Conservation (phyloP, 768 basidiomycete genomes). For the Pisolithus orientalis region DNA sequence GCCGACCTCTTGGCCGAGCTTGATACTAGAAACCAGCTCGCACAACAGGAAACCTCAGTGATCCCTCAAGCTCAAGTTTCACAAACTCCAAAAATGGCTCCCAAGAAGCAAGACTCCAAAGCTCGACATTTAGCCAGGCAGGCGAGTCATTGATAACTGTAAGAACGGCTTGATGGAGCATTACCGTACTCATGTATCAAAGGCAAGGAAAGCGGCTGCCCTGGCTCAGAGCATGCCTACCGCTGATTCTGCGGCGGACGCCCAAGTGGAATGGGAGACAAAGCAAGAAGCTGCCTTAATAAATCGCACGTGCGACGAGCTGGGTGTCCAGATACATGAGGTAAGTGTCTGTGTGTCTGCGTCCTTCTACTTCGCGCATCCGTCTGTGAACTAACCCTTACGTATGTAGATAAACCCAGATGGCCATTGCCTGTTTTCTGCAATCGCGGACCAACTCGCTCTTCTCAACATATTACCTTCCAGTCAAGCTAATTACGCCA, state of each 20-base stretch:
- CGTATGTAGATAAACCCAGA: constrained; percentile 85
- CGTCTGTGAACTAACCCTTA: not conserved
- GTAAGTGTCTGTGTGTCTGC: constrained; percentile 29
- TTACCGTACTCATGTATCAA: constrained; percentile 3
- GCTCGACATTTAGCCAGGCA: constrained; percentile 64
- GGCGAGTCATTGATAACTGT: constrained; percentile 35
- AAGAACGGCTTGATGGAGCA: not conserved
- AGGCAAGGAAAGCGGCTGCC: constrained; percentile 71
- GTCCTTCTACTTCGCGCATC: not conserved
- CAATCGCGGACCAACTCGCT: constrained; percentile 86
- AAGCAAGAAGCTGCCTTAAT: constrained; percentile 65
- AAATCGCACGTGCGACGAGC: constrained; percentile 53
- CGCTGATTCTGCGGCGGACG: constrained; percentile 54
- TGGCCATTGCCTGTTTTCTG: constrained; percentile 93
- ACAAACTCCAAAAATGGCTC: constrained; percentile 11
- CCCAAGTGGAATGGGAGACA: constrained; percentile 55
- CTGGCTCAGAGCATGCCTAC: constrained; percentile 47
- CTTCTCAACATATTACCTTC: constrained; percentile 62
- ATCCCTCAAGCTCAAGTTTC: constrained; percentile 35
- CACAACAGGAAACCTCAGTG: constrained; percentile 43
- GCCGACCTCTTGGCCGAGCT: constrained; percentile 75
- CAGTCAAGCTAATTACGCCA: constrained; percentile 51
- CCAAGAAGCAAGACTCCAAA: constrained; percentile 52
- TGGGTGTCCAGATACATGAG: constrained; percentile 62
- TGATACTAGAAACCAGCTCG: constrained; percentile 51